These are phyloP conservation scores for Monosporozyma aquatica DNA, from an alignment of 805 yeast species.

Conservation along the genomic window DNA sequence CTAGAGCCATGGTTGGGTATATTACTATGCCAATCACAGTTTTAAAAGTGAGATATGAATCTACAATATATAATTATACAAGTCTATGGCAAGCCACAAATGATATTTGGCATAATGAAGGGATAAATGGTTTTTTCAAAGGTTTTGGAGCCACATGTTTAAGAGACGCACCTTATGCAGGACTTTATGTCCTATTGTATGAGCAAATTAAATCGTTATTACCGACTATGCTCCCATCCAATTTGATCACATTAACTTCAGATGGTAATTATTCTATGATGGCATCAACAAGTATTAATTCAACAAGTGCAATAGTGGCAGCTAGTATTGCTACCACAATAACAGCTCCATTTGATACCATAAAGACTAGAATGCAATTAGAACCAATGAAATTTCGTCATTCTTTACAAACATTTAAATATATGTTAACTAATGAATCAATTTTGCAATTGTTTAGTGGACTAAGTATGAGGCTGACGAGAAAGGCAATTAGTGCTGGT, in stretches of 20 bases:
- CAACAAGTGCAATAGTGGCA: conserved; percentile 67
- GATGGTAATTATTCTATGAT: conserved; percentile 26
- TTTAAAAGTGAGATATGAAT: conserved; percentile 81
- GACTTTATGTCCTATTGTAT: conserved; percentile 77
- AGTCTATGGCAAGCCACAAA: conserved; percentile 52
- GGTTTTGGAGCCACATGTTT: conserved; percentile 84
- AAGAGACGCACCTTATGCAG: conserved; percentile 95
- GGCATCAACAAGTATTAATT: conserved; percentile 52
- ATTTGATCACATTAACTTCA: conserved; percentile 8
- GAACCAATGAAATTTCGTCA: conserved; percentile 40
- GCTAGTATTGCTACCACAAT: conserved; percentile 74
- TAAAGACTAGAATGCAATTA: conserved; percentile 85
- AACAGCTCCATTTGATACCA: conserved; percentile 92
- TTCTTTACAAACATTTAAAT: conserved; percentile 33
- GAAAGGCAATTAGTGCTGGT: conserved; percentile 89
- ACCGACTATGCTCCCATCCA: conserved; percentile 34
- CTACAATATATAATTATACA: conserved; percentile 60
- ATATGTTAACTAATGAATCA: conserved; percentile 39
- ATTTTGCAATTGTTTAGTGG: conserved; percentile 68
- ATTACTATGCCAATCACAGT: conserved; percentile 93
- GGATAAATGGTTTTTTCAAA: conserved; percentile 64
- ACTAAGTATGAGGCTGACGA: conserved; percentile 61
- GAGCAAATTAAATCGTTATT: conserved; percentile 58
- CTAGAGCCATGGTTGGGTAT: conserved; percentile 76
- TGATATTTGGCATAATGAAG: conserved; percentile 45